phyloP scores from a whole-genome alignment of 352 stramenopile genomes.

The Phytophthora litchii region DNA sequence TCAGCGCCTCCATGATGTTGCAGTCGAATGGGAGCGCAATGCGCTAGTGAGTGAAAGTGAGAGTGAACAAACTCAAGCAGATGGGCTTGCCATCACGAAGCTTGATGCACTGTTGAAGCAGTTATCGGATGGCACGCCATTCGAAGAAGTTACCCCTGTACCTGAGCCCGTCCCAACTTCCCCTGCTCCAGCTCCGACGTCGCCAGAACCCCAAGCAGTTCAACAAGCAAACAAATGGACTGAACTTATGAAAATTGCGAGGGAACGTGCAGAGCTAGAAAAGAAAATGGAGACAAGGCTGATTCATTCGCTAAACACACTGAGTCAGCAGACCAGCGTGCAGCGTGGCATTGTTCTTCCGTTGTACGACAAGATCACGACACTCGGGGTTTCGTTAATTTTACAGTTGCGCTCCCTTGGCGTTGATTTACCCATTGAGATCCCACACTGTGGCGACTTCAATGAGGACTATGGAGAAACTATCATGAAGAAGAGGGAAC shows the following conservation, averaged over 20 bases:
- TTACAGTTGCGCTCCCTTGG: constrained; percentile 60
- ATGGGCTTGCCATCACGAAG: constrained; percentile 22
- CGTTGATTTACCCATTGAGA: constrained; percentile 65
- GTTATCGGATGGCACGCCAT: constrained; percentile 13
- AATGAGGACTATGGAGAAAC: constrained; percentile 38
- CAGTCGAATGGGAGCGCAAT: constrained; percentile 38
- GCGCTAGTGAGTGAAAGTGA: constrained; percentile 32
- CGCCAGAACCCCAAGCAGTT: constrained; percentile 2
- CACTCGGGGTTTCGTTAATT: constrained; percentile 65
- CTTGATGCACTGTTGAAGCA: constrained; percentile 29
- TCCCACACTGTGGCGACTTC: constrained; percentile 75
- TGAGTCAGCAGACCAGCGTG: constrained; percentile 33
- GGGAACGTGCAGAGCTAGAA: constrained; percentile 27
- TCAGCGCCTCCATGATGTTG: constrained; percentile 39
- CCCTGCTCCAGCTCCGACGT: constrained; percentile 1
- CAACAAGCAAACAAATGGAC: constrained; percentile 20
- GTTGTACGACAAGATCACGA: constrained; percentile 66
- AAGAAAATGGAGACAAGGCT: constrained; percentile 37
- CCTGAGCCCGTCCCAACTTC: constrained; percentile 6
- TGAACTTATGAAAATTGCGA: constrained; percentile 23
- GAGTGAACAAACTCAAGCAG: constrained; percentile 21
- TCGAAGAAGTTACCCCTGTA: constrained; percentile 17
- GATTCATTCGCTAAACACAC: constrained; percentile 35
- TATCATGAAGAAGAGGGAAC: constrained; percentile 38
- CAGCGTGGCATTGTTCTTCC: constrained; percentile 64